Evolutionary conservation across 176 grass and related monocot genomes (phyloP).

Genomic region (Alloteropsis semialata): DNA sequence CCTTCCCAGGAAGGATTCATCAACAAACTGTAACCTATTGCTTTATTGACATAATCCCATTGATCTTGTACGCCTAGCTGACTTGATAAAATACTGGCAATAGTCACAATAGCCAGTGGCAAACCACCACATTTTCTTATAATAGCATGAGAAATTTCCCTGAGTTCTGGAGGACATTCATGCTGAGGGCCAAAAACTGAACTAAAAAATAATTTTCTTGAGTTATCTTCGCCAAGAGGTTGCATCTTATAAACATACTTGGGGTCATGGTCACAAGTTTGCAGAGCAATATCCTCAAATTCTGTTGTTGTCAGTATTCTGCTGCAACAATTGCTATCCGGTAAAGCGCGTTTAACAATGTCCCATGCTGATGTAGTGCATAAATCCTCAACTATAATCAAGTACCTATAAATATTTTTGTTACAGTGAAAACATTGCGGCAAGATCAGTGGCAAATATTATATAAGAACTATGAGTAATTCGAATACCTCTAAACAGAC

Average conservation of each 20-base stretch:
- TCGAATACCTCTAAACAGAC: neutral
- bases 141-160: neutral
- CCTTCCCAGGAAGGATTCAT: neutral
- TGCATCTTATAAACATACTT: constrained; percentile 22
- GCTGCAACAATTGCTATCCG: neutral
- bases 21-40: constrained; percentile 13
- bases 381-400: constrained; percentile 39
- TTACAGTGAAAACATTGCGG: neutral
- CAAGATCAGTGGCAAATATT: neutral
- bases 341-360: constrained; percentile 1
- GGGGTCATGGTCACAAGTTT: constrained; percentile 9
- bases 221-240: constrained; percentile 2
- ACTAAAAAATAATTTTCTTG: constrained; percentile 21
- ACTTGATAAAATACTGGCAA: neutral
- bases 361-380: constrained; percentile 22
- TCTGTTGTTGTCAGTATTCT: constrained; percentile 28
- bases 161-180: constrained; percentile 17
- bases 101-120: constrained; percentile 7
- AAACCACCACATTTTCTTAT: constrained; percentile 26
- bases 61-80: neutral
- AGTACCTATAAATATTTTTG: constrained; percentile 18
- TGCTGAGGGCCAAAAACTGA: neutral
- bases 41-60: constrained; percentile 15
- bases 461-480: neutral
- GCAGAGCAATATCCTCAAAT: constrained; percentile 34